Evolutionary conservation across 768 basidiomycete genomes (phyloP).

Genomic region (Macrocybe gigantea): DNA sequence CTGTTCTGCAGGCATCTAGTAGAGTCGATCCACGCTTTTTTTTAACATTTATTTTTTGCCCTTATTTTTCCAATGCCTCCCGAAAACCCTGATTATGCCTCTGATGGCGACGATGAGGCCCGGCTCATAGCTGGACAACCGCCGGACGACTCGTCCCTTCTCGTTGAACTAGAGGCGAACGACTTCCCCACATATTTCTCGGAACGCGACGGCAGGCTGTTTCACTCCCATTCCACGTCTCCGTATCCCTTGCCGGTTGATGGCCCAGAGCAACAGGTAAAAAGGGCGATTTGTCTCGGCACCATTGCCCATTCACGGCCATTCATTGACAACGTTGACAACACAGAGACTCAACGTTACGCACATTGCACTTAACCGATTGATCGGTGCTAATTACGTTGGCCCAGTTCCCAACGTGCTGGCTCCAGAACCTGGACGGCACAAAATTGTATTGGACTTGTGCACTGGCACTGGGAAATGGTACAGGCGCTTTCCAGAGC

Average conservation of each 20-base stretch:
- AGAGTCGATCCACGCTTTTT: not conserved
- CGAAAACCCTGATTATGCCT: conserved; percentile 10
- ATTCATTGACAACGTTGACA: not conserved
- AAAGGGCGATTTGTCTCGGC: conserved; percentile 10
- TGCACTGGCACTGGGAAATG: conserved; percentile 74
- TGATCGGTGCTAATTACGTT: conserved; percentile 53
- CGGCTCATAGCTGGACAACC: conserved; percentile 2
- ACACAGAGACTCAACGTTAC: conserved; percentile 46
- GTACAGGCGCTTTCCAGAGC: conserved; percentile 31
- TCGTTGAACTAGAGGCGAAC: conserved; percentile 36
- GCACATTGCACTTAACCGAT: conserved; percentile 41
- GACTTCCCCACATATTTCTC: conserved; percentile 59
- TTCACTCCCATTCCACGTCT: conserved; percentile 55
- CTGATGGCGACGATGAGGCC: conserved; percentile 16
- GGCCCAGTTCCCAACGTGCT: conserved; percentile 56
- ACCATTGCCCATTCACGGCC: conserved; percentile 1
- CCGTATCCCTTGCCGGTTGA: conserved; percentile 76
- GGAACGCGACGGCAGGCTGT: conserved; percentile 57
- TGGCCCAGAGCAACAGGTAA: conserved; percentile 60
- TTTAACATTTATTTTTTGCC: not conserved
- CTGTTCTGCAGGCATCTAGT: too few species aligned
- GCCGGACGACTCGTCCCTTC: conserved; percentile 9
- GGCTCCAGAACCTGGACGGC: conserved; percentile 28
- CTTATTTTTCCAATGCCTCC: conserved; percentile 5
- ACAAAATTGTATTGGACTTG: conserved; percentile 61